Evolutionary conservation across 129 eudicot species (phyloP).

Genomic region (Saposhnikovia divaricata): DNA sequence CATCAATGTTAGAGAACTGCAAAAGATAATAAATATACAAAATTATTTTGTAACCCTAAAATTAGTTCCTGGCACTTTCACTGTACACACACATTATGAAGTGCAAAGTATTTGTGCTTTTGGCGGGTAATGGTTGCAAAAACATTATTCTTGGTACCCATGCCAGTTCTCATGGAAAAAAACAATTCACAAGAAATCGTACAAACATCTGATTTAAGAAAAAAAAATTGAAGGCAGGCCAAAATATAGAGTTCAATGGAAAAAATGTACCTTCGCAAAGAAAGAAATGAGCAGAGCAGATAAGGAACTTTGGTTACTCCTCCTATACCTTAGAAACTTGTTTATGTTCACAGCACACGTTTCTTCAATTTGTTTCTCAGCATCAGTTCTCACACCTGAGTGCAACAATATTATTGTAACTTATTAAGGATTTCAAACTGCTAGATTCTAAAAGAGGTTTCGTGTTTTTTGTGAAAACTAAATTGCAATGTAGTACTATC

Average conservation of each 20-base stretch:
- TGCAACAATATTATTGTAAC: not conserved
- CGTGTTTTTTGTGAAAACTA: not conserved
- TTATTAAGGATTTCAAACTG: not conserved
- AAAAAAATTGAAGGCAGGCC: not conserved
- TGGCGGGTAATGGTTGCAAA: not conserved
- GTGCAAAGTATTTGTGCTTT: not conserved
- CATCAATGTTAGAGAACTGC: slow-evolving; percentile 59
- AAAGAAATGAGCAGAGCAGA: slow-evolving; percentile 73
- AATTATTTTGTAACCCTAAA: slow-evolving; percentile 15
- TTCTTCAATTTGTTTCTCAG: slow-evolving; percentile 60
- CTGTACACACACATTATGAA: not conserved
- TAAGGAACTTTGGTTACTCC: slow-evolving; percentile 49
- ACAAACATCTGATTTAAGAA: not conserved
- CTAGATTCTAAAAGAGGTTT: not conserved
- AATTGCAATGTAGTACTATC: not conserved
- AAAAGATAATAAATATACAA: not conserved
- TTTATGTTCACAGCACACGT: slow-evolving; percentile 37
- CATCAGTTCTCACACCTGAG: slow-evolving; percentile 73
- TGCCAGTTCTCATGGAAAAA: not conserved
- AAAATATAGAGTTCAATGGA: not conserved
- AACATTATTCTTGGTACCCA: not conserved
- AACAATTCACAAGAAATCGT: not conserved
- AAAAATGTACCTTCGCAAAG: slow-evolving; percentile 51
- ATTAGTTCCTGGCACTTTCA: slow-evolving; percentile 10
- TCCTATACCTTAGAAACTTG: slow-evolving; percentile 44